phyloP scores from a whole-genome alignment of 1,284 basidiomycete genomes.

The Acaromyces ingoldii region DNA sequence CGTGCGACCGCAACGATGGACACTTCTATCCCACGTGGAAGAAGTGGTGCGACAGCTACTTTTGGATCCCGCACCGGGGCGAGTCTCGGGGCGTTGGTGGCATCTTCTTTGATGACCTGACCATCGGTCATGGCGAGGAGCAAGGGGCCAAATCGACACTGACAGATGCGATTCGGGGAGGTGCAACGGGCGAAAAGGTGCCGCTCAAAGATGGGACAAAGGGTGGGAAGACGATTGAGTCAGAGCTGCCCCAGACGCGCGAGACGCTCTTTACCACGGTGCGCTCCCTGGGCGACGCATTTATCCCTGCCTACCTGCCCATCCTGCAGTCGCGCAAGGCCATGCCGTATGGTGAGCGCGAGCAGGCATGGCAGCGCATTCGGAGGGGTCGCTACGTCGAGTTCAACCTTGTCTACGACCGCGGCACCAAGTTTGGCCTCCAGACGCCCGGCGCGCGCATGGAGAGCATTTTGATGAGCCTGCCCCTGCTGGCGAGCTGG shows the following conservation, averaged over 20 bases:
- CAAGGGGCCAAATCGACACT: slow-evolving; percentile 26
- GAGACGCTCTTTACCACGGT: slow-evolving; percentile 45
- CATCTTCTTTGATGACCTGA: slow-evolving; percentile 76
- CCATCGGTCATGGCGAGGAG: slow-evolving; percentile 17
- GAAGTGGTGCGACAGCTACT: slow-evolving; percentile 96
- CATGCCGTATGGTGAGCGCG: slow-evolving; percentile 22
- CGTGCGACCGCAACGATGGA: slow-evolving; percentile 69
- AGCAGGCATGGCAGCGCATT: slow-evolving; percentile 45
- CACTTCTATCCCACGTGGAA: slow-evolving; percentile 78
- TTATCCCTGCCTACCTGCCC: slow-evolving; percentile 47
- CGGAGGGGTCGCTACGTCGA: slow-evolving; percentile 47
- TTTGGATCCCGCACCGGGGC: slow-evolving; percentile 83
- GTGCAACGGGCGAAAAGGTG: slow-evolving; percentile 2
- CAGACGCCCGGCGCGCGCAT: slow-evolving; percentile 49
- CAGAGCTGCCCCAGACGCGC: slow-evolving; percentile 25
- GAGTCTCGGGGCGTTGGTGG: slow-evolving; percentile 90
- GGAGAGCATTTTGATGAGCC: slow-evolving; percentile 51
- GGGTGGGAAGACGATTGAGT: background rate
- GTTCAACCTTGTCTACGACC: slow-evolving; percentile 50
- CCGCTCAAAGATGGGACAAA: slow-evolving; percentile 10
- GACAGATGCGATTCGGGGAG: slow-evolving; percentile 5
- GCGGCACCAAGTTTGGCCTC: slow-evolving; percentile 50
- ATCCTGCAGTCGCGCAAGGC: slow-evolving; percentile 37
- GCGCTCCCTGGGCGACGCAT: slow-evolving; percentile 42
- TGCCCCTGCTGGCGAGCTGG: slow-evolving; percentile 47